Conservation (phyloP, 768 basidiomycete genomes). For the Calocybe indica region DNA sequence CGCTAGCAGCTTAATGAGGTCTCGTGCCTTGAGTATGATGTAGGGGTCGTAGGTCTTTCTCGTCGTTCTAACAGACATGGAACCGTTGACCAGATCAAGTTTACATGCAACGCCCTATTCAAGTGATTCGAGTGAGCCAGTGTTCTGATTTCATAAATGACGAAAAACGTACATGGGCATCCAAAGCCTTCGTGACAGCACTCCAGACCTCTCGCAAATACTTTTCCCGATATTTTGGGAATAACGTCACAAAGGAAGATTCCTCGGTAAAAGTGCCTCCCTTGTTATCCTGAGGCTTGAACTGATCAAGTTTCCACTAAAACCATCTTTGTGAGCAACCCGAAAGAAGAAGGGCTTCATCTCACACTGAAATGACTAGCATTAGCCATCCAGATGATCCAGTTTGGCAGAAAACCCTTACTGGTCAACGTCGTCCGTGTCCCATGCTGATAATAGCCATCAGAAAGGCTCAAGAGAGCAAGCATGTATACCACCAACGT, state of each 20-base stretch:
- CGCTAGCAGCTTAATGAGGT: slow-evolving; percentile 92
- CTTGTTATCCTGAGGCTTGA: slow-evolving; percentile 69
- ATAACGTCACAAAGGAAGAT: slow-evolving; percentile 95
- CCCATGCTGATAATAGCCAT: slow-evolving; percentile 70
- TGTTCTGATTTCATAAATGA: background rate
- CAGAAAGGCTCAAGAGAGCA: slow-evolving; percentile 7
- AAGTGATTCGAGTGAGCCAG: background rate
- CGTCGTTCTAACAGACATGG: slow-evolving; percentile 96
- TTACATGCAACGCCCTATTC: slow-evolving; percentile 81
- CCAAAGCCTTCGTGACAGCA: slow-evolving; percentile 79
- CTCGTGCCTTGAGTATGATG: slow-evolving; percentile 91
- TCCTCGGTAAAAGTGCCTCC: slow-evolving; percentile 87
- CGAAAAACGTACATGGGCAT: slow-evolving; percentile 54
- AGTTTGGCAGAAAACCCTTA: slow-evolving; percentile 35
- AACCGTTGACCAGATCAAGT: slow-evolving; percentile 92
- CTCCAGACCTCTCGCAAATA: slow-evolving; percentile 95
- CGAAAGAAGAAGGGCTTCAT: background rate
- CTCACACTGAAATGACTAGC: slow-evolving; percentile 35
- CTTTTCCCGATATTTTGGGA: slow-evolving; percentile 97
- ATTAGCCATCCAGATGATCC: slow-evolving; percentile 1
- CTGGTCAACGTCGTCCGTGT: slow-evolving; percentile 99
- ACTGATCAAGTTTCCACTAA: slow-evolving; percentile 88
- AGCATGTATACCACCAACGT: slow-evolving; percentile 48
- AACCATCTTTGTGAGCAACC: background rate
- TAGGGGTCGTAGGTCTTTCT: slow-evolving; percentile 98